A percentile compares a stretch with the other conserved stretches of the same genome.
These are phyloP conservation scores for Heteromeles arbutifolia DNA, from an alignment of 306 rosid species.

Conservation along the genomic window DNA sequence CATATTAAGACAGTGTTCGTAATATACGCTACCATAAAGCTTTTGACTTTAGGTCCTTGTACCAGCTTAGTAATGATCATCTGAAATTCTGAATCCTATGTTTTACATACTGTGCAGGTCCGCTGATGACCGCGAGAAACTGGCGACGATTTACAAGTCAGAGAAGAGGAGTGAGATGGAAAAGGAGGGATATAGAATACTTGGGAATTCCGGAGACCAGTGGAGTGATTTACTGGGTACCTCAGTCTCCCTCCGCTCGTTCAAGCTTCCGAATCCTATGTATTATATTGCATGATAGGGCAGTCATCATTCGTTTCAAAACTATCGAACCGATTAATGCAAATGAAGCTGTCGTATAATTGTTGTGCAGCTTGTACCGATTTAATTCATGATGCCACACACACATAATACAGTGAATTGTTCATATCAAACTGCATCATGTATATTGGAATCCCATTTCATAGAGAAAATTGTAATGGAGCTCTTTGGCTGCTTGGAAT, in stretches of 20 bases:
- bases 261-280: slow-evolving; percentile 98
- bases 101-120: slow-evolving; percentile 34
- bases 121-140: slow-evolving; percentile 57
- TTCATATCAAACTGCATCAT: background rate
- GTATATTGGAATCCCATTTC: background rate
- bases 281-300: slow-evolving; percentile 51
- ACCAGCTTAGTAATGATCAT: background rate
- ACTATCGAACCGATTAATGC: background rate
- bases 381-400: background rate
- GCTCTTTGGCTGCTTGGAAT: background rate
- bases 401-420: background rate
- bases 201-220: slow-evolving; percentile 90
- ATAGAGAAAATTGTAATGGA: no score
- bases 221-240: slow-evolving; percentile 89
- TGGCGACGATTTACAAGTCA: slow-evolving; percentile 61
- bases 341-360: background rate
- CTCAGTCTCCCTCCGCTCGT: slow-evolving; percentile 53
- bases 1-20: background rate
- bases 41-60: background rate
- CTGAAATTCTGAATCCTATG: slow-evolving; percentile 11
- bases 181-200: slow-evolving; percentile 66
- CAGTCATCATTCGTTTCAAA: background rate
- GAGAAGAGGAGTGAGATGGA: slow-evolving; percentile 81
- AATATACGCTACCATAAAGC: background rate
- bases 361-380: background rate